These are phyloP conservation scores for Rugosomyces carneus DNA, from an alignment of 1,284 basidiomycete genomes.

Conservation along the genomic window DNA sequence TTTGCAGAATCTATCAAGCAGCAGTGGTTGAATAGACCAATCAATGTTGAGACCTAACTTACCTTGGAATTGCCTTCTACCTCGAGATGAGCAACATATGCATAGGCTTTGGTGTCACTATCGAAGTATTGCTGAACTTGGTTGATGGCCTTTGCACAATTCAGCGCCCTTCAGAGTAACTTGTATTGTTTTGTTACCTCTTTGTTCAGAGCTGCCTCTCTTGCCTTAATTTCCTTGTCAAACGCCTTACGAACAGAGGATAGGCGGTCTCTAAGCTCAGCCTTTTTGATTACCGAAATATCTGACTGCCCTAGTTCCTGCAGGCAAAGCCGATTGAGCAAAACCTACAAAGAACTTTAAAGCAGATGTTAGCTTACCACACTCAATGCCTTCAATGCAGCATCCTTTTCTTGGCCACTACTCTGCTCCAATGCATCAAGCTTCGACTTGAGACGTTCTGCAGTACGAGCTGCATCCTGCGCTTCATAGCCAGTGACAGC, in stretches of 20 bases:
- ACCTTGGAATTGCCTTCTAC: conserved; percentile 82
- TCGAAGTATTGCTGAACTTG: conserved; percentile 69
- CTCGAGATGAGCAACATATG: conserved; percentile 67
- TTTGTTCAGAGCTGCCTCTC: conserved; percentile 75
- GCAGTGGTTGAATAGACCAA: conserved; percentile 6
- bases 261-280: conserved; percentile 74
- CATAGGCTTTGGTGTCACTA: conserved; percentile 63
- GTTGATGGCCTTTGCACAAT: conserved; percentile 59
- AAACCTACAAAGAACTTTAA: background rate
- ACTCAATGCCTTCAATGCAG: conserved; percentile 75
- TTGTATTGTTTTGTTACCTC: conserved; percentile 40
- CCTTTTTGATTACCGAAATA: conserved; percentile 84
- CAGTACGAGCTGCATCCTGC: conserved; percentile 69
- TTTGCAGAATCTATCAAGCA: conserved; percentile 62
- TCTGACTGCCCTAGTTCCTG: conserved; percentile 88
- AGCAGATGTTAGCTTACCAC: conserved; percentile 47
- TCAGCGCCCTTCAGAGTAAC: background rate
- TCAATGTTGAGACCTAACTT: conserved; percentile 5
- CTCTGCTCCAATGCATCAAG: conserved; percentile 64
- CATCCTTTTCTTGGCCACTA: conserved; percentile 80
- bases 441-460: conserved; percentile 58
- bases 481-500: conserved; percentile 96
- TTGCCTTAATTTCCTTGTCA: conserved; percentile 83
- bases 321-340: no score
- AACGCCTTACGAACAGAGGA: conserved; percentile 74